Evolutionary conservation across 176 grass and related monocot genomes (phyloP).

Genomic region (Canna indica): DNA sequence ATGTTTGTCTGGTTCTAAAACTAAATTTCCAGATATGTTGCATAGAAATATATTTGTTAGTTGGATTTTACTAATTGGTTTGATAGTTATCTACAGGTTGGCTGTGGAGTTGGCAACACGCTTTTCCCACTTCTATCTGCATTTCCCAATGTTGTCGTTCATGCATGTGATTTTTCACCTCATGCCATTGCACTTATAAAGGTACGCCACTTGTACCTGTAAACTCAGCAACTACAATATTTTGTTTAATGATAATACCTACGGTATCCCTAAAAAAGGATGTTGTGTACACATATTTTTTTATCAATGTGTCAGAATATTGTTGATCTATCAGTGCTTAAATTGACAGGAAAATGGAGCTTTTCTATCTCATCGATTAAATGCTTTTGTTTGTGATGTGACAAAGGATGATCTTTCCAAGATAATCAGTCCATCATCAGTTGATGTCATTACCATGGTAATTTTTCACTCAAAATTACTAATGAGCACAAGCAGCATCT

Average conservation of each 20-base stretch:
- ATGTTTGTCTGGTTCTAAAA: neutral
- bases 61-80: neutral
- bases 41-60: neutral
- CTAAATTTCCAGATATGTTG: neutral
- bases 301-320: neutral
- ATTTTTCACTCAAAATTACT: neutral
- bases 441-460: slow-evolving; percentile 23
- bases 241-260: too few relatives aligned
- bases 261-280: too few relatives aligned
- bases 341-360: slow-evolving; percentile 19
- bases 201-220: neutral
- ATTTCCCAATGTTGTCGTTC: slow-evolving; percentile 20
- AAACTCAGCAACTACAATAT: too few relatives aligned
- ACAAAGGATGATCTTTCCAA: slow-evolving; percentile 19
- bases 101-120: slow-evolving; percentile 21
- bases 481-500: neutral
- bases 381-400: slow-evolving; percentile 24
- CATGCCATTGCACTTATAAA: slow-evolving; percentile 10
- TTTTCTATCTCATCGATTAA: slow-evolving; percentile 12
- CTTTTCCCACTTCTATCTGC: slow-evolving; percentile 16
- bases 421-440: slow-evolving; percentile 10
- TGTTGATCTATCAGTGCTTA: neutral
- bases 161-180: slow-evolving; percentile 23
- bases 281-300: too few relatives aligned
- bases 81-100: neutral